These are phyloP conservation scores for Punica granatum DNA, from an alignment of 345 rosid genomes.

Conservation along the genomic window DNA sequence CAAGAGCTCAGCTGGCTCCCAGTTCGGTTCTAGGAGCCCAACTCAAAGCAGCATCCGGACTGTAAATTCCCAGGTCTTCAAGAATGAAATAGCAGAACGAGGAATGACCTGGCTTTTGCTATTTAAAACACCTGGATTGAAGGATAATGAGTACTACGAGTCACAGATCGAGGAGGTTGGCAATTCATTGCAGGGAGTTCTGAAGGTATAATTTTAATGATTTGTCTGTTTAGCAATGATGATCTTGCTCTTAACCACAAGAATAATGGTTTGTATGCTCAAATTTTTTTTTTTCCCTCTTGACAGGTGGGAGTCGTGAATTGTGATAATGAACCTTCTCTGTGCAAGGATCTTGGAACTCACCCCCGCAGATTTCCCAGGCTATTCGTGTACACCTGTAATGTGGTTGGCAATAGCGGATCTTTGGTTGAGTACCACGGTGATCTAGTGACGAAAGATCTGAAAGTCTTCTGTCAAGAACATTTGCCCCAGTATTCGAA, in stretches of 20 bases:
- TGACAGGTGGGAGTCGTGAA: constrained; percentile 66
- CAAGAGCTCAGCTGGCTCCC: constrained; percentile 45
- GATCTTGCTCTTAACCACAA: neutral
- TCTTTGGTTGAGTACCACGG: constrained; percentile 72
- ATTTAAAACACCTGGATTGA: constrained; percentile 43
- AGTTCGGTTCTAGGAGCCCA: constrained; percentile 34
- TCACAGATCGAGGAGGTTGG: constrained; percentile 55
- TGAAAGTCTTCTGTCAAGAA: constrained; percentile 68
- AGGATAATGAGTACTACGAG: constrained; percentile 45
- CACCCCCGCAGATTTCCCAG: constrained; percentile 47
- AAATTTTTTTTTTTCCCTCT: constrained; percentile 10
- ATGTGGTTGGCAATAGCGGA: constrained; percentile 31
- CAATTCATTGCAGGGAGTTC: constrained; percentile 62
- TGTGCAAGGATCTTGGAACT: constrained; percentile 61
- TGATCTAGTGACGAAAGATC: constrained; percentile 42
- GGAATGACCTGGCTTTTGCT: constrained; percentile 93
- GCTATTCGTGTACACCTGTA: constrained; percentile 59
- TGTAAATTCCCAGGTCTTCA: constrained; percentile 47
- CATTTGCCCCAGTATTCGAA: constrained; percentile 74
- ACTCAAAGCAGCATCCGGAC: constrained; percentile 32
- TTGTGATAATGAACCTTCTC: constrained; percentile 63
- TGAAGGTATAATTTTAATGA: constrained; percentile 36
- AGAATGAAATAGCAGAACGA: constrained; percentile 53
- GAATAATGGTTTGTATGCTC: neutral
- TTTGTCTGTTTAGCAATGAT: neutral